Conservation (phyloP, 148 eudicot genomes). For the Cornus suecica region DNA sequence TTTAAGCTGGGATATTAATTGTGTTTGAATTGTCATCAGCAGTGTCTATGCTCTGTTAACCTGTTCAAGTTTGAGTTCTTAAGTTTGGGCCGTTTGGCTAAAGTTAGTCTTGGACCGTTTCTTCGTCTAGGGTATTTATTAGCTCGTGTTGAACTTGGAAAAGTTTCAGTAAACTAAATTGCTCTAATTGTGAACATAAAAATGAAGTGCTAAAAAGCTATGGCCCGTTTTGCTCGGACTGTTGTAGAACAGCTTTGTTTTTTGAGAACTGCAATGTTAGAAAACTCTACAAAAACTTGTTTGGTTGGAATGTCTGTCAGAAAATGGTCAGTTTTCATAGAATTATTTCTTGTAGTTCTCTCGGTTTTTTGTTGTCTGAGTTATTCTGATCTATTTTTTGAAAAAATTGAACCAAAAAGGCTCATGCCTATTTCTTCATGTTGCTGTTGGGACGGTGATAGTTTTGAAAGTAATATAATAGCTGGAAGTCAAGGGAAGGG, state of each 20-base stretch:
- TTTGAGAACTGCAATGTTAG: no score
- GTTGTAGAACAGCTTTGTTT: no score
- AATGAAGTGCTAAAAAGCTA: not conserved
- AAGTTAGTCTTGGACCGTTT: not conserved
- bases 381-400: no score
- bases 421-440: no score
- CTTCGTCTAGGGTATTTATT: not conserved
- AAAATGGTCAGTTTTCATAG: no score
- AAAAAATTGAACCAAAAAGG: no score
- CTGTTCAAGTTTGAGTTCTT: not conserved
- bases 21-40: conserved; percentile 4
- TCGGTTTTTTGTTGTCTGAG: no score
- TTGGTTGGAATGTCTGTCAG: no score
- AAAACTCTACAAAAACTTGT: no score
- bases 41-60: not conserved
- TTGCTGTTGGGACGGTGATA: no score
- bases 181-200: not conserved
- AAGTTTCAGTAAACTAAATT: not conserved
- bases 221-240: no score
- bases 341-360: no score
- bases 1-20: not conserved
- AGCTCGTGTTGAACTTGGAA: not conserved
- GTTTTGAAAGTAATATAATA: not conserved
- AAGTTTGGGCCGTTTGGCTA: not conserved
- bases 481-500: not conserved